Base-by-base conservation (phyloP, 345 rosid species). In the Acer yangbiense region DNA sequence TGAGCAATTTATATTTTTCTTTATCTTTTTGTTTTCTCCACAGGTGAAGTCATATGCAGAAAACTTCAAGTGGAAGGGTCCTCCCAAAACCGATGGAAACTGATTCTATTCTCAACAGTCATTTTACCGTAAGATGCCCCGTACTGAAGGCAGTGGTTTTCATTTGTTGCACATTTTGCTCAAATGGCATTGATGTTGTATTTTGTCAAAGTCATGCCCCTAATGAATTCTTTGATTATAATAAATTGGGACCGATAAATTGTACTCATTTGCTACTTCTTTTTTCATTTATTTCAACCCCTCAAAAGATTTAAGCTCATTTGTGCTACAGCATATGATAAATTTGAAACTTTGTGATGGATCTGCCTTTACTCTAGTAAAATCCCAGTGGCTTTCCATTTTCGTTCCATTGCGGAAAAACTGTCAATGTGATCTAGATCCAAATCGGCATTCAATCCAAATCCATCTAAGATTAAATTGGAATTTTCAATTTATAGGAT, bases 31-130 rank as follows among this genome's bases (percentile, higher is more conserved):
- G 50, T 64, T 54, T 13, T 29, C 25, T 8, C 70, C 84, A 58
- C 90, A 90, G 98, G 82, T 81, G 1, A 91, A 93, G 85, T 83
- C 95, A 9, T 95, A 91, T 86, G 92, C 98, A n/a, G 97, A 91
- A 80, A 95, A 95, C 91, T 95, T 93, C 89, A 91, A 91, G 76
- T 93, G 95, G 97, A 95, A 90, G 85, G 95, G 97, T 80, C 85
- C 85, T 1, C 88, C 89, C 48, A 84, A 86, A 76, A 27, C 87
- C 32, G 85, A 87, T 43, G 80, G 44, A 46, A 79, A 73, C 54
- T 84, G 82, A 88, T 73, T 62, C 35, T 57, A 32, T 52, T 63
- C 66, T 68, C 66, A 41, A 9, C 29, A 48, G 48, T 58, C 43
- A 43, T 29, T 35, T 57, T 27, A 27, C 55, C 54, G 3, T 57